Conservation (phyloP, 2,329 filamentous ascomycete species). For the Chaetothyriales sp. region DNA sequence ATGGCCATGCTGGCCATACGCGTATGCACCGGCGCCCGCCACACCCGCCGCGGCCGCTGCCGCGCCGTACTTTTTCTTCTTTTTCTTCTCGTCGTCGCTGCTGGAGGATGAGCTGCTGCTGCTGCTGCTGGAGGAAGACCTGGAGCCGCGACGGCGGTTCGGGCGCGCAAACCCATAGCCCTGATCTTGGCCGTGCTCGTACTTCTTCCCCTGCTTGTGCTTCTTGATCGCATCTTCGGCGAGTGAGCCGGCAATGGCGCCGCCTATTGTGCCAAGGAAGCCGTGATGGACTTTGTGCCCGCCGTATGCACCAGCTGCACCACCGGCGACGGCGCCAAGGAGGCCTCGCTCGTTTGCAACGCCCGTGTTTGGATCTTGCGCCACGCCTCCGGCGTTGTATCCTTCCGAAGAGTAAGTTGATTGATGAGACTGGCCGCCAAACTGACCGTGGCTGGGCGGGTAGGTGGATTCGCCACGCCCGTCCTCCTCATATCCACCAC, state of each 20-base stretch:
- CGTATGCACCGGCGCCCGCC: conserved; percentile 4
- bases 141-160: conserved; percentile 10
- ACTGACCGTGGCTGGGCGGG: conserved; percentile 4
- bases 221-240: conserved; percentile 32
- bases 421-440: conserved; percentile 1
- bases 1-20: conserved; percentile 5
- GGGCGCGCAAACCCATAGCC: conserved; percentile 3
- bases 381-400: conserved; percentile 14
- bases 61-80: conserved; percentile 9
- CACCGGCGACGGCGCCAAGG: conserved; percentile 34
- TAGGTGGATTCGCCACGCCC: conserved; percentile 1
- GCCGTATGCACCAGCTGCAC: conserved; percentile 32
- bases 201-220: conserved; percentile 18
- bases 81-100: conserved; percentile 13
- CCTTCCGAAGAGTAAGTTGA: neutral
- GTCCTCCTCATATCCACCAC: conserved; percentile 6
- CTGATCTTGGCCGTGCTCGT: neutral
- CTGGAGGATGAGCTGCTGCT: conserved; percentile 8
- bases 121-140: conserved; percentile 11
- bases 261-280: conserved; percentile 34
- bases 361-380: conserved; percentile 27
- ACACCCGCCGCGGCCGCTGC: conserved; percentile 5
- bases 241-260: conserved; percentile 34
- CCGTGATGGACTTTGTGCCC: conserved; percentile 35
- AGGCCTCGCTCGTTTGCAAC: conserved; percentile 29